Evolutionary conservation across 306 rosid species (phyloP), one percentile per base, ranked within the genome.

Genomic region (Vigna trinervia): DNA sequence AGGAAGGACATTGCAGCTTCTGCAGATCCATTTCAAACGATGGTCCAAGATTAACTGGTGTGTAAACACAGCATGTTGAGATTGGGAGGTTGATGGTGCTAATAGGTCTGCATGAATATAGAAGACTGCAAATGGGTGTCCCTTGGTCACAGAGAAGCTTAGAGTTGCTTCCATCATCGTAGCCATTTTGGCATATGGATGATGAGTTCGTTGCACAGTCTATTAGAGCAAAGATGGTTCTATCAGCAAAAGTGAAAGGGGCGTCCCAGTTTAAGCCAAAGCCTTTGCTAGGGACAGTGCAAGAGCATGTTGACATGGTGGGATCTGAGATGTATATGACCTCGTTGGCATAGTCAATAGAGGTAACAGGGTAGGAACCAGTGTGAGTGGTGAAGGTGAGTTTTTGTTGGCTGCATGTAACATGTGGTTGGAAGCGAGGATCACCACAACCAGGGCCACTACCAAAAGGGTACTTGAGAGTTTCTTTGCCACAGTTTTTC

Each of bases 41-140:
- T 0, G 98, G 98, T 8, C 98, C 98, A 1, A 90, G 90, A 80
- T 94, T 89, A 19, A 94, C 90, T 0, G 98, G 98, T 0, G 97
- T 74, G 74, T 94, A 94, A 71, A 92, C 92, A 11, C 98, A 94
- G 26, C 98, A 94, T 2, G 93, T 77, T 0, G 94, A 82, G 48
- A 89, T 84, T 5, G 97, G 97, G 1, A 87, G 81, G 26, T 86
- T 90, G 57, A 87, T 83, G 2, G 80, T 86, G 26, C 92, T 85
- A 23, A 89, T 87, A 1, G 96, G 90, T 28, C 78, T 79, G 80
- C 97, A 94, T 6, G 94, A 86, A 45, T 86, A 87, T 12, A 91
- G 34, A 63, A 82, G 88, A 50, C 89, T 83, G 17, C 98, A 94
- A 82, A 92, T 87, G 46, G 93, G 89, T 13, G 84, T 52, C 0